Evolutionary conservation across 257 asterid species (phyloP).

Genomic region (Coffea eugenioides): DNA sequence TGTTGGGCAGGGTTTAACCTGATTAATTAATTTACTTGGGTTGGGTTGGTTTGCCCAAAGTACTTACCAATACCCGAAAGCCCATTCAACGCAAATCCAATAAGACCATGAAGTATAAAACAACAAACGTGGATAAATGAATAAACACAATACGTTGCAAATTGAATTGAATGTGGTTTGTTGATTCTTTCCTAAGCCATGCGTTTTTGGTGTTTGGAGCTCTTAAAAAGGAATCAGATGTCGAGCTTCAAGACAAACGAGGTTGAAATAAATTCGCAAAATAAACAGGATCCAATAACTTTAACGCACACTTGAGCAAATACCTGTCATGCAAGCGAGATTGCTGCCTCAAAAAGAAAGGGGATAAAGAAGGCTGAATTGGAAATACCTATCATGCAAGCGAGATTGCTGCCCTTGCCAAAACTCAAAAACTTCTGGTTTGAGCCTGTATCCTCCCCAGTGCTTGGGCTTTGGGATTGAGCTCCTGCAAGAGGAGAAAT

Average conservation of each 20-base stretch:
- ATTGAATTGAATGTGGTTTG: background rate
- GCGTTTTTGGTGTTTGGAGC: background rate
- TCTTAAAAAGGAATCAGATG: background rate
- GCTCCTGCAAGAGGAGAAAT: conserved; percentile 24
- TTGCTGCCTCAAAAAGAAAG: background rate
- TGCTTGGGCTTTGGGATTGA: conserved; percentile 42
- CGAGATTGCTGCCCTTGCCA: conserved; percentile 56
- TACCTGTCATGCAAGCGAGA: too few relatives aligned
- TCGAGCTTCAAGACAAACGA: background rate
- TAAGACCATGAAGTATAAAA: too few relatives aligned
- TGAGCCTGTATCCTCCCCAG: conserved; percentile 55
- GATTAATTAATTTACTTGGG: too few relatives aligned
- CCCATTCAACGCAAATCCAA: too few relatives aligned
- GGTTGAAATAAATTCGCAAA: background rate
- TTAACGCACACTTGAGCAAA: too few relatives aligned
- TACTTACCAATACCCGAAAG: too few relatives aligned
- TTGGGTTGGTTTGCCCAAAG: too few relatives aligned
- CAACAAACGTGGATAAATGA: background rate
- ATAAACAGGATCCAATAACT: background rate
- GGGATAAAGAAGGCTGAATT: background rate
- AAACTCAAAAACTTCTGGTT: conserved; percentile 43
- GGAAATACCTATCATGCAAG: conserved; percentile 44
- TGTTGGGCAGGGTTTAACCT: too few relatives aligned
- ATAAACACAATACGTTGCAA: background rate
- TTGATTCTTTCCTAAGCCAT: background rate